Conservation (phyloP, 345 rosid species). For the Laguncularia racemosa region DNA sequence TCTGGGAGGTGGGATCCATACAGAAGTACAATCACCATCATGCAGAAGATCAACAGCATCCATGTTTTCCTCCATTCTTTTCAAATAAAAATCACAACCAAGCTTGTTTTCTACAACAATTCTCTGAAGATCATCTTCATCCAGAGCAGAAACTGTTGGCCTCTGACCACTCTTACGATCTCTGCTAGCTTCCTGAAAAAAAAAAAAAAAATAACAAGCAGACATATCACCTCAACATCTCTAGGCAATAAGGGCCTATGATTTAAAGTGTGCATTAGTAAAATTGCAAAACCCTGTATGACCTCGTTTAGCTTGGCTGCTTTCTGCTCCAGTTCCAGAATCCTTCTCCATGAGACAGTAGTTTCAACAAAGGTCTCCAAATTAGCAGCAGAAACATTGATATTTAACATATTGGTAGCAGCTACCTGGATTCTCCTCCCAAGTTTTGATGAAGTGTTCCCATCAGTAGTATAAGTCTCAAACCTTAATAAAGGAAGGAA, state of each 20-base stretch:
- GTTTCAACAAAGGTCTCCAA: constrained; percentile 69
- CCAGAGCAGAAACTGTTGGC: constrained; percentile 73
- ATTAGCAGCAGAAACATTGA: constrained; percentile 85
- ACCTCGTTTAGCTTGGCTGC: constrained; percentile 76
- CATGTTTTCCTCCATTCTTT: constrained; percentile 60
- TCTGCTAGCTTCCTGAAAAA: constrained; percentile 47
- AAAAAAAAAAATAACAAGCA: constrained; percentile 9
- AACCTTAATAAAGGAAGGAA: constrained; percentile 43
- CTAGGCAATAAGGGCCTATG: not conserved
- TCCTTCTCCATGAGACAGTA: constrained; percentile 87
- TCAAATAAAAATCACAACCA: constrained; percentile 75
- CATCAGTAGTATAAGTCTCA: constrained; percentile 77
- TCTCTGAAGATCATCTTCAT: constrained; percentile 93
- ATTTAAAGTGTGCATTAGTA: not conserved
- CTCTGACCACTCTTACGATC: constrained; percentile 46
- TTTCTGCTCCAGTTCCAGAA: constrained; percentile 78
- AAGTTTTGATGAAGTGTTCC: constrained; percentile 42
- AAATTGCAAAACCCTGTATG: constrained; percentile 4
- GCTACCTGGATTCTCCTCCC: constrained; percentile 86
- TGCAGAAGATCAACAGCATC: constrained; percentile 46
- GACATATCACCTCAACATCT: constrained; percentile 10
- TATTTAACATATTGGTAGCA: constrained; percentile 73
- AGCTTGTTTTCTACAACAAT: constrained; percentile 79
- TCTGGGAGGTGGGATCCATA: constrained; percentile 96
- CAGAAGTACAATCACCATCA: constrained; percentile 45